Evolutionary conservation across 1,284 basidiomycete species (phyloP).

Genomic region (Schizophyllum amplum): DNA sequence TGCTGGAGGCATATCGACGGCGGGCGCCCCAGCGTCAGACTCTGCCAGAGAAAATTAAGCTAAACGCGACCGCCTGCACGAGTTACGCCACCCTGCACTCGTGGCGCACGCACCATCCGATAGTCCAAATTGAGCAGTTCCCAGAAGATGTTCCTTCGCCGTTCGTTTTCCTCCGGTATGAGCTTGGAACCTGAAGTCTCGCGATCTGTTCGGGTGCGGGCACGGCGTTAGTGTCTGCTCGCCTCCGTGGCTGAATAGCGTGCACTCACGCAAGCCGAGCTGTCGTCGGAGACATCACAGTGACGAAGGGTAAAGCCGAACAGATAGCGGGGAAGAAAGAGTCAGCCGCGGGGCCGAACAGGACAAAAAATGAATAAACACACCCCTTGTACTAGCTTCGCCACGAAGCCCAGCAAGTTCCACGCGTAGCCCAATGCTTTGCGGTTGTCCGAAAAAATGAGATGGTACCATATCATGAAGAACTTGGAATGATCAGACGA

Average conservation of each 20-base stretch:
- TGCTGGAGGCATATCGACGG: constrained; percentile 62
- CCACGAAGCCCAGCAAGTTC: constrained; percentile 57
- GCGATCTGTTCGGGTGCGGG: constrained; percentile 40
- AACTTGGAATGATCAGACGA: constrained; percentile 32
- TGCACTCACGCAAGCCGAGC: not conserved
- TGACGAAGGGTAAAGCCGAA: not conserved
- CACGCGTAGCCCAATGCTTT: constrained; percentile 60
- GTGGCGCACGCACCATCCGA: constrained; percentile 46
- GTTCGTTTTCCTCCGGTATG: constrained; percentile 61
- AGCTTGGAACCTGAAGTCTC: constrained; percentile 61
- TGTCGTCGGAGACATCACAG: not conserved
- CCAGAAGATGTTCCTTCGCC: constrained; percentile 64
- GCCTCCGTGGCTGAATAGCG: not conserved
- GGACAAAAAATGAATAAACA: constrained; percentile 15
- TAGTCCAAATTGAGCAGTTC: constrained; percentile 68
- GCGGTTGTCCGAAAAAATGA: constrained; percentile 61
- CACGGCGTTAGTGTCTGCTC: constrained; percentile 1
- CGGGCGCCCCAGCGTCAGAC: constrained; percentile 70
- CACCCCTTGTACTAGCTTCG: constrained; percentile 54
- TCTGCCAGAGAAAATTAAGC: constrained; percentile 29
- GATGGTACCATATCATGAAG: constrained; percentile 65
- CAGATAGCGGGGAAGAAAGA: not conserved
- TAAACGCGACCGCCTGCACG: not conserved
- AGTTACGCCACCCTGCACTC: not conserved
- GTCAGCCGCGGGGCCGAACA: not conserved